Evolutionary conservation across 371 early-diverging fungal species (phyloP).

Genomic region (Lichtheimia ramosa): DNA sequence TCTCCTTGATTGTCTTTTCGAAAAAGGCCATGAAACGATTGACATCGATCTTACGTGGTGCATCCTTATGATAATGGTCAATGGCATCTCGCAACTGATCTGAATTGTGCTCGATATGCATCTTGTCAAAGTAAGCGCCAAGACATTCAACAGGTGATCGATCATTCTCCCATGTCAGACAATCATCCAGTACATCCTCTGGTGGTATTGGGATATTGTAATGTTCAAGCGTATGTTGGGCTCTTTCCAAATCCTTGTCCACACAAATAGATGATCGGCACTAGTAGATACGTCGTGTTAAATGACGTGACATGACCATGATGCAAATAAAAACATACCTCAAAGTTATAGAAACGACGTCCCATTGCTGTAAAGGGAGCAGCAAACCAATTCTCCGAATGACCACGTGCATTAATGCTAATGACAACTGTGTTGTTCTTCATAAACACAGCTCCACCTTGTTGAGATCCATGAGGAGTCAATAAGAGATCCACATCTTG

Average conservation of each 20-base stretch:
- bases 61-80: conserved; percentile 16
- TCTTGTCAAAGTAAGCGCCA: conserved; percentile 1
- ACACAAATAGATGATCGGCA: conserved; percentile 25
- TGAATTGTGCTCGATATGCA: too few relatives aligned
- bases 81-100: background rate
- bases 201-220: background rate
- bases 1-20: conserved; percentile 11
- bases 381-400: conserved; percentile 52
- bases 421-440: conserved; percentile 29
- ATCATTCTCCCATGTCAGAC: conserved; percentile 14
- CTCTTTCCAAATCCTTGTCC: conserved; percentile 24
- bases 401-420: conserved; percentile 36
- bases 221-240: background rate
- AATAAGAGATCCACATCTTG: conserved; percentile 45
- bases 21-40: conserved; percentile 15
- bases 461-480: conserved; percentile 45
- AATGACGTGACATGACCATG: too few relatives aligned
- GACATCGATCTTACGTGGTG: conserved; percentile 16
- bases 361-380: conserved; percentile 46
- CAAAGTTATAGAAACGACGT: conserved; percentile 38
- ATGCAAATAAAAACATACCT: conserved; percentile 6
- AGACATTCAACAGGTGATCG: conserved; percentile 4
- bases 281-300: background rate
- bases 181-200: conserved; percentile 8
- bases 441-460: conserved; percentile 53